These are phyloP conservation scores for Austroboletus festivus DNA, from an alignment of 768 basidiomycete genomes.

Conservation along the genomic window DNA sequence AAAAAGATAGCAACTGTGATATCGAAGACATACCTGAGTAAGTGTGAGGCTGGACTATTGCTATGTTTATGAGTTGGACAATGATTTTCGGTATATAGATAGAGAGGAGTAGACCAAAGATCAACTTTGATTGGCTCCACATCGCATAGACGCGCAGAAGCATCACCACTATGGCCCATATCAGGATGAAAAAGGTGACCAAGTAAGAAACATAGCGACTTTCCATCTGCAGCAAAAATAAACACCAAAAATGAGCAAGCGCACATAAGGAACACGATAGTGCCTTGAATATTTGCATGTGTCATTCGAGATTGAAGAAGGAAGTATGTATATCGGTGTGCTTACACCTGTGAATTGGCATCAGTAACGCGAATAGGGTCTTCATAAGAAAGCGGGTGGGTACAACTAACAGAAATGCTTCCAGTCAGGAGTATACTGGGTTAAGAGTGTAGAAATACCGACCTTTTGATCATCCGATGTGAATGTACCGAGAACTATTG, in stretches of 20 bases:
- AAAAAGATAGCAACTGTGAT: background rate
- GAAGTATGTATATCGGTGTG: background rate
- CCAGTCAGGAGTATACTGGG: background rate
- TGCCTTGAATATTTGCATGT: background rate
- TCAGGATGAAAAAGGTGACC: background rate
- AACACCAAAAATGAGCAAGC: background rate
- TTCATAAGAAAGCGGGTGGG: background rate
- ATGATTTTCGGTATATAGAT: background rate
- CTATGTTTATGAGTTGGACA: background rate
- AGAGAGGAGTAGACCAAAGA: conserved; percentile 1
- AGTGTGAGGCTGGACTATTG: background rate
- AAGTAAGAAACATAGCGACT: background rate
- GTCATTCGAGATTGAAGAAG: background rate
- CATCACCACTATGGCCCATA: conserved; percentile 1
- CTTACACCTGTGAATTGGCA: conserved; percentile 5
- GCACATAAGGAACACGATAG: background rate
- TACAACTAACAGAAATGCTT: background rate
- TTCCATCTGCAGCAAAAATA: conserved; percentile 4
- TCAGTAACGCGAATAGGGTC: background rate
- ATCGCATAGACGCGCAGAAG: conserved; percentile 6
- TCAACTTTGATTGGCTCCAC: background rate
- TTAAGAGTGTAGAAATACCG: background rate
- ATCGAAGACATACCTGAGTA: background rate
- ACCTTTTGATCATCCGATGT: background rate
- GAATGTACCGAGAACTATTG: background rate